phyloP scores from a whole-genome alignment of 2,329 filamentous ascomycete species.

The Colletotrichum zoysiae region DNA sequence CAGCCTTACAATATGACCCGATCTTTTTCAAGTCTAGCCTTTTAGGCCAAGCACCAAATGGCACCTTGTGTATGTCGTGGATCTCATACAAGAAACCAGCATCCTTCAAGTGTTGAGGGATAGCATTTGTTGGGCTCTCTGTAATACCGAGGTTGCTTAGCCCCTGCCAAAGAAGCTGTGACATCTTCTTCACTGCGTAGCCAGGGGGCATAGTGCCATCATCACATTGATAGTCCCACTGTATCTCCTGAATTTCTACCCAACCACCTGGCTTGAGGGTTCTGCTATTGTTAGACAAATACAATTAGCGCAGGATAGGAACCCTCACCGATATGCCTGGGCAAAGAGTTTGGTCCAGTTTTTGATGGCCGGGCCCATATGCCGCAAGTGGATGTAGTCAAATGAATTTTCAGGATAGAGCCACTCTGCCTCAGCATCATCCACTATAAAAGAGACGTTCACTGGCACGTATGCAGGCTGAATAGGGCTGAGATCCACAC shows the following conservation, averaged over 20 bases:
- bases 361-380: constrained; percentile 52
- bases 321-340: constrained; percentile 54
- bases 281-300: constrained; percentile 20
- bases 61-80: constrained; percentile 51
- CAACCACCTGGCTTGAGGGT: constrained; percentile 59
- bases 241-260: constrained; percentile 58
- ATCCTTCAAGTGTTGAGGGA: too few species aligned
- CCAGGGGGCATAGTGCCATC: constrained; percentile 52
- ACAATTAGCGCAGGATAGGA: neutral
- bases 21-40: constrained; percentile 60
- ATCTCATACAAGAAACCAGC: too few species aligned
- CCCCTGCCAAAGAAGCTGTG: constrained; percentile 55
- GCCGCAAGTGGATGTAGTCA: constrained; percentile 56
- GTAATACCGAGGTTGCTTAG: too few species aligned
- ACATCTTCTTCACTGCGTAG: constrained; percentile 47
- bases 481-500: constrained; percentile 32
- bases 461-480: constrained; percentile 53
- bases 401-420: constrained; percentile 55
- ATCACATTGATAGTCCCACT: constrained; percentile 54
- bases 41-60: constrained; percentile 64
- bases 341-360: constrained; percentile 57
- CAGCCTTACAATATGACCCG: constrained; percentile 7
- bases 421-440: constrained; percentile 57
- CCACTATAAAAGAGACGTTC: constrained; percentile 62
- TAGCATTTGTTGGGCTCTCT: too few species aligned